Conservation (phyloP, 768 basidiomycete genomes). For the Amanita pseudoporphyria region DNA sequence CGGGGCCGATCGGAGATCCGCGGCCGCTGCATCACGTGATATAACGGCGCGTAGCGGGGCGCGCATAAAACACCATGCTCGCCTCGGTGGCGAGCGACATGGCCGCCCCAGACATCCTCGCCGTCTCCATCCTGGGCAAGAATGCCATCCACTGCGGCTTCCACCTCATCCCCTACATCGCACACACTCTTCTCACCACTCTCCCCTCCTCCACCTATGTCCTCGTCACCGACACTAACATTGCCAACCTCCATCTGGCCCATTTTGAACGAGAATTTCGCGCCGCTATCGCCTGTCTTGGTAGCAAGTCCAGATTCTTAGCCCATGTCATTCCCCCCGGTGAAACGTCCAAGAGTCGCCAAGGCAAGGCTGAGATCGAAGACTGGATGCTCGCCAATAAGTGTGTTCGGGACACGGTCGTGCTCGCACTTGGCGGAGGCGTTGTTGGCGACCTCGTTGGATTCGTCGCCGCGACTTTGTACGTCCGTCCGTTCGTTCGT, state of each 20-base stretch:
- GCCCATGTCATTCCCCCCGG: constrained; percentile 79
- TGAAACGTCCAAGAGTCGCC: constrained; percentile 85
- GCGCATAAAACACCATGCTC: too few species aligned
- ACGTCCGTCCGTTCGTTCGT: constrained; percentile 22
- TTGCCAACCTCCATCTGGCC: constrained; percentile 71
- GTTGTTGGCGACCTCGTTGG: constrained; percentile 97
- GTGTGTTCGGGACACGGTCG: constrained; percentile 89
- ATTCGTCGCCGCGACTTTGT: constrained; percentile 97
- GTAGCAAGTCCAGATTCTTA: constrained; percentile 54
- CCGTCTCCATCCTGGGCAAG: constrained; percentile 76
- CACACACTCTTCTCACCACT: constrained; percentile 54
- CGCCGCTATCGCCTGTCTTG: constrained; percentile 20
- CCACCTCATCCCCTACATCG: constrained; percentile 84
- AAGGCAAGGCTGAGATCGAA: constrained; percentile 89
- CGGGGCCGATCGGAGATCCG: not conserved
- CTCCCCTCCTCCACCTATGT: constrained; percentile 82
- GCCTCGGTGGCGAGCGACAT: not conserved
- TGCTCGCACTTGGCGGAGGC: constrained; percentile 91
- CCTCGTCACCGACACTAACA: constrained; percentile 86
- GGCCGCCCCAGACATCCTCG: constrained; percentile 41
- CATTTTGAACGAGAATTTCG: constrained; percentile 62
- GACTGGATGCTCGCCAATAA: constrained; percentile 83
- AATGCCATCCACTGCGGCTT: constrained; percentile 92
- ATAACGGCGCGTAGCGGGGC: not conserved
- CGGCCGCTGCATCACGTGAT: constrained; percentile 1